A percentile compares a stretch with the other conserved stretches of the same genome.
Evolutionary conservation across 108 stramenopile genomes (phyloP).

Genomic region (Nitzschia sp.): DNA sequence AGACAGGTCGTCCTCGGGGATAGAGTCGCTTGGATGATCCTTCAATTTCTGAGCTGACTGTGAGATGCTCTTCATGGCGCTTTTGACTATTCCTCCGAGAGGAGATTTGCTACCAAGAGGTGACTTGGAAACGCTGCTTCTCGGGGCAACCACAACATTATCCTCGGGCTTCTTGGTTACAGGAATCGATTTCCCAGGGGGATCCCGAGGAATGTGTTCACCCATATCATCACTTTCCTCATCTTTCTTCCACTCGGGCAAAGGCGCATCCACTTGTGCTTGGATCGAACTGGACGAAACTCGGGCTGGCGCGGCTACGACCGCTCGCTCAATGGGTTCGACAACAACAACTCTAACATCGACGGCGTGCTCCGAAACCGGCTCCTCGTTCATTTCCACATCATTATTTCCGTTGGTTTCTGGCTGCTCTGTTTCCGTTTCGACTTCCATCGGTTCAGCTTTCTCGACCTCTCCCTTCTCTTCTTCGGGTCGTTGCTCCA

Average conservation of each 20-base stretch:
- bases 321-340: background rate
- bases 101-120: slow-evolving; percentile 7
- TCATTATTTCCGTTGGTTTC: background rate
- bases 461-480: background rate
- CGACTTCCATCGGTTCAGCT: background rate
- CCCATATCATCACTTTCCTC: background rate
- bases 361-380: background rate
- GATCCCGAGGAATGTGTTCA: background rate
- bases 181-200: background rate
- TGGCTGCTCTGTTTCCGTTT: background rate
- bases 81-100: background rate
- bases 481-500: background rate
- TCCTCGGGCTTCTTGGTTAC: no score
- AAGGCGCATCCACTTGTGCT: background rate
- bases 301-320: background rate
- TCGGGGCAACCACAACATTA: background rate
- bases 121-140: background rate
- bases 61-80: background rate
- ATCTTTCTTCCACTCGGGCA: background rate
- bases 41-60: background rate
- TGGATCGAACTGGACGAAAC: background rate
- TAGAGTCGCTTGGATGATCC: background rate
- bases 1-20: slow-evolving; percentile 7
- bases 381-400: background rate
- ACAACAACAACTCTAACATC: no score